These are phyloP conservation scores for Emmonsia crescens DNA, from an alignment of 2,329 filamentous ascomycete genomes.

Conservation along the genomic window DNA sequence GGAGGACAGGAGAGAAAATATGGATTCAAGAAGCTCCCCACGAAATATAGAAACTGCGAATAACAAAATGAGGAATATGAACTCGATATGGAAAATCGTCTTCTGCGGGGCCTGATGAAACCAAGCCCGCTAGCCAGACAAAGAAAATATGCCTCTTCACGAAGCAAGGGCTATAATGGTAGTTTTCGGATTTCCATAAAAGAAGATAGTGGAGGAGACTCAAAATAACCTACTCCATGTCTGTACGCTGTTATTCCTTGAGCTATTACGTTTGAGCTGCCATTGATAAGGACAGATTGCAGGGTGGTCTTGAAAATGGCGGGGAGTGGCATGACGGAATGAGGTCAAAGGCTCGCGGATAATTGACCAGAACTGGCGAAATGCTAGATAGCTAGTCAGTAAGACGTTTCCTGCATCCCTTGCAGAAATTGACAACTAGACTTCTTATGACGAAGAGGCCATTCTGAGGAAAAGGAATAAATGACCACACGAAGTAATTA, in stretches of 20 bases:
- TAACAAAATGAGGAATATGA: neutral
- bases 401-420: neutral
- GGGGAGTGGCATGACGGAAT: slow-evolving; percentile 29
- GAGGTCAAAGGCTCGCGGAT: neutral
- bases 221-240: slow-evolving; percentile 26
- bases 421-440: neutral
- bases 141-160: neutral
- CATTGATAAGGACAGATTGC: slow-evolving; percentile 43
- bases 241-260: slow-evolving; percentile 44
- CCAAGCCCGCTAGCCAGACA: neutral
- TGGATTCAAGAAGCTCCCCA: neutral
- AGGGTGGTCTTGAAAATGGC: slow-evolving; percentile 42
- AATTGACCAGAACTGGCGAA: neutral
- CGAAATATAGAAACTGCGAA: neutral
- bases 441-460: neutral
- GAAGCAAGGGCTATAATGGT: neutral
- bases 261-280: slow-evolving; percentile 45
- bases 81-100: neutral
- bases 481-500: neutral
- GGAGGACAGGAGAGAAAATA: neutral
- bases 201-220: neutral
- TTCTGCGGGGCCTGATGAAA: neutral
- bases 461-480: neutral
- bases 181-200: neutral
- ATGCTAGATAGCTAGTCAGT: neutral